Conservation (phyloP, 163 green algal genomes). For the Scenedesmus sp. region DNA sequence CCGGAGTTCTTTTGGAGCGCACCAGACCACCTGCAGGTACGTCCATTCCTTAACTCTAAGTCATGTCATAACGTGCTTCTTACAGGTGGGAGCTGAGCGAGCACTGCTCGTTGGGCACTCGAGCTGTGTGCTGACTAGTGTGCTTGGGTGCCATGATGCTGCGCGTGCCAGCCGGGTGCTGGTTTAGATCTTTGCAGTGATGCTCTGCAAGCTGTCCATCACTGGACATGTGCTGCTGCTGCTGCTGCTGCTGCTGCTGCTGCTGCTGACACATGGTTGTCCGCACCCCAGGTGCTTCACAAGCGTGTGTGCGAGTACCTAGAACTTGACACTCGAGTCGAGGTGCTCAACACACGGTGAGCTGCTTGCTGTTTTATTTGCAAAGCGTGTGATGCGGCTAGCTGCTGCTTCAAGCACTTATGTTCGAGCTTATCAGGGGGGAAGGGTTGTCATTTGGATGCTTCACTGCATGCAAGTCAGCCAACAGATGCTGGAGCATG, state of each 20-base stretch:
- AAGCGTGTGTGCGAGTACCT: conserved; percentile 87
- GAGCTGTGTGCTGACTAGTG: not conserved
- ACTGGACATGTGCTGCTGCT: not conserved
- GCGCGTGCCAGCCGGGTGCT: not conserved
- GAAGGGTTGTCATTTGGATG: too few relatives aligned
- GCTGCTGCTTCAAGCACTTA: too few relatives aligned
- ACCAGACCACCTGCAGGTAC: conserved; percentile 55
- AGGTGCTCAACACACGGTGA: conserved; percentile 89
- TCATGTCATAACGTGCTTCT: too few relatives aligned
- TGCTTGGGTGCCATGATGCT: not conserved
- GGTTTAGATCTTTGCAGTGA: too few relatives aligned
- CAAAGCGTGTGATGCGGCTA: too few relatives aligned
- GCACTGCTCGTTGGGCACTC: too few relatives aligned
- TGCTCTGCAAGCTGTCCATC: not conserved
- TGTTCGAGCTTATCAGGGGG: too few relatives aligned
- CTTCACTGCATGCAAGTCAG: not conserved
- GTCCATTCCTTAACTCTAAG: too few relatives aligned
- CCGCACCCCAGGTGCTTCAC: conserved; percentile 79
- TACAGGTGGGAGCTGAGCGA: too few relatives aligned
- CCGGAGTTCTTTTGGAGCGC: conserved; percentile 70
- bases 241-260: not conserved
- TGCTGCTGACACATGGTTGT: not conserved
- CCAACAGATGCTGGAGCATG: too few relatives aligned
- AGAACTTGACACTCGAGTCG: conserved; percentile 87
- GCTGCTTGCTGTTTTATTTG: not conserved